phyloP scores from a whole-genome alignment of 2,329 filamentous ascomycete species.

The Helminthosporium solani region DNA sequence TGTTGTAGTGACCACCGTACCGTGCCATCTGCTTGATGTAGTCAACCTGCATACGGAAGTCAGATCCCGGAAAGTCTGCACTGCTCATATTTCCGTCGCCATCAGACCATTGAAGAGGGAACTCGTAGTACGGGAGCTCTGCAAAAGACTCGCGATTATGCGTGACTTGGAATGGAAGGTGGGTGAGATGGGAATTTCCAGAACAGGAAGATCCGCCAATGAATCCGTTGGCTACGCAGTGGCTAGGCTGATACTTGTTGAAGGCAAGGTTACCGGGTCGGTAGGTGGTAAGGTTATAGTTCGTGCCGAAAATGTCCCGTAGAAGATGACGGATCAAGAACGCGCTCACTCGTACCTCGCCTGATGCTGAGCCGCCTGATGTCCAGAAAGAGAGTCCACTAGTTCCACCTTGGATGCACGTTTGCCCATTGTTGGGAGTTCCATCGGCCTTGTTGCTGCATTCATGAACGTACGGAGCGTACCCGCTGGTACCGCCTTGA shows the following conservation, averaged over 20 bases:
- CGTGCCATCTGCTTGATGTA: slow-evolving; percentile 6
- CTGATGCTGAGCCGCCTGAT: slow-evolving; percentile 2
- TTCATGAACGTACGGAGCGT: slow-evolving; percentile 3
- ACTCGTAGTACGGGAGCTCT: slow-evolving; percentile 8
- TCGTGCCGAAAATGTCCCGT: slow-evolving; percentile 1
- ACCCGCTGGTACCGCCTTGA: slow-evolving; percentile 1
- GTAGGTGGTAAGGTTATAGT: slow-evolving; percentile 9
- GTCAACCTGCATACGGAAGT: slow-evolving; percentile 6
- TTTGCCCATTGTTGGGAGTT: slow-evolving; percentile 3
- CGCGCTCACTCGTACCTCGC: slow-evolving; percentile 4
- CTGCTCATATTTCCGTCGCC: slow-evolving; percentile 11
- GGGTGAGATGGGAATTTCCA: slow-evolving; percentile 5
- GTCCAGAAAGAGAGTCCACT: slow-evolving; percentile 10
- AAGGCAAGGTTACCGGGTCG: slow-evolving; percentile 6
- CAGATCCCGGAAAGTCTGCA: slow-evolving; percentile 7
- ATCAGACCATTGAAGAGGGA: slow-evolving; percentile 9
- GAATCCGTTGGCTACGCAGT: slow-evolving; percentile 5
- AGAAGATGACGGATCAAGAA: slow-evolving; percentile 6
- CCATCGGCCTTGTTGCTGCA: slow-evolving; percentile 1
- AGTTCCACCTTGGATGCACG: slow-evolving; percentile 5
- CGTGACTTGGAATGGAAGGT: slow-evolving; percentile 8
- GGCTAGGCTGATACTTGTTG: slow-evolving; percentile 8
- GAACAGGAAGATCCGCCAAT: slow-evolving; percentile 8
- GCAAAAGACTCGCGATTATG: slow-evolving; percentile 8
- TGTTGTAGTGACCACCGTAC: slow-evolving; percentile 9